phyloP scores from a whole-genome alignment of 2,329 filamentous ascomycete species.

The Proliferodiscus dingleyae region DNA sequence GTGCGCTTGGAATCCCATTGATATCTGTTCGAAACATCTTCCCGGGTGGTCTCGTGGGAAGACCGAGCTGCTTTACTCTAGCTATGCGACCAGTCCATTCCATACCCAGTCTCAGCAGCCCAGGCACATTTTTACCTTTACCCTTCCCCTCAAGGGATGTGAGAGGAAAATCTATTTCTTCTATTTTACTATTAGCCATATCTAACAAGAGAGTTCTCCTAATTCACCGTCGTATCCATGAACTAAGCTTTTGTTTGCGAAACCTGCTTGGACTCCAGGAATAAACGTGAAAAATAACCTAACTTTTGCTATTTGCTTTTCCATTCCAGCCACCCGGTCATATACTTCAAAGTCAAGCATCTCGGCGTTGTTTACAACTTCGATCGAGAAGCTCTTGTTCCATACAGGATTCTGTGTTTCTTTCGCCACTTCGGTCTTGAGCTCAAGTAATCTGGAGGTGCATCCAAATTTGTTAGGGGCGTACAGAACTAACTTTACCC shows the following conservation, averaged over 20 bases:
- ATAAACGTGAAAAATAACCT: constrained; percentile 12
- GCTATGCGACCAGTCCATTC: constrained; percentile 15
- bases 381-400: constrained; percentile 14
- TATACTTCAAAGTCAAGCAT: constrained; percentile 17
- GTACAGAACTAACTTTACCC: constrained; percentile 12
- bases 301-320: constrained; percentile 8
- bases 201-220: neutral
- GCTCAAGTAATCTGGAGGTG: constrained; percentile 8
- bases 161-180: constrained; percentile 12
- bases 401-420: constrained; percentile 17
- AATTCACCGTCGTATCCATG: constrained; percentile 17
- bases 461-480: constrained; percentile 6
- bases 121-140: constrained; percentile 12
- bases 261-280: constrained; percentile 18
- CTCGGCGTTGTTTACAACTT: constrained; percentile 4
- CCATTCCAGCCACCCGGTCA: constrained; percentile 13
- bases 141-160: constrained; percentile 12
- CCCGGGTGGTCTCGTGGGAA: constrained; percentile 13
- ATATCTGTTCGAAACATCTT: constrained; percentile 18
- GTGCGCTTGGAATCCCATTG: constrained; percentile 7
- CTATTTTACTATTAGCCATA: neutral
- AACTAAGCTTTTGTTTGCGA: constrained; percentile 16
- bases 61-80: constrained; percentile 6
- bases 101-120: constrained; percentile 11
- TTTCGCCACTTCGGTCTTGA: constrained; percentile 11